phyloP scores from a whole-genome alignment of 371 early-diverging fungal genomes.

The Caulochytrium protostelioides region DNA sequence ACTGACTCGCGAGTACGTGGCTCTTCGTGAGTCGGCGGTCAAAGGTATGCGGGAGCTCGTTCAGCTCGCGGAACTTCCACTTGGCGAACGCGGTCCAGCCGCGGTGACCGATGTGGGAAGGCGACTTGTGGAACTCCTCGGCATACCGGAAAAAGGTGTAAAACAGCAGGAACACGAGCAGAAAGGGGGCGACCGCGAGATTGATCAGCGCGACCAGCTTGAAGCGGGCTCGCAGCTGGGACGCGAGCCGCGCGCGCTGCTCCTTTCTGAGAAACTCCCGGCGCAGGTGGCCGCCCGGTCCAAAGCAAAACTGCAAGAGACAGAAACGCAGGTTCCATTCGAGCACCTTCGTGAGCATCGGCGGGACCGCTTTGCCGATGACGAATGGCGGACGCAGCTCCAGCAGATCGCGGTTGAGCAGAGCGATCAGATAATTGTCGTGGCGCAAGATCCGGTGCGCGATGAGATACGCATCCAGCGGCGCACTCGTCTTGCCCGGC shows the following conservation, averaged over 20 bases:
- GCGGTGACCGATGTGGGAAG: slow-evolving; percentile 55
- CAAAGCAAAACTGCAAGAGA: slow-evolving; percentile 62
- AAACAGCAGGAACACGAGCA: slow-evolving; percentile 54
- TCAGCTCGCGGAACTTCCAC: slow-evolving; percentile 89
- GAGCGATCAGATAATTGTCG: slow-evolving; percentile 86
- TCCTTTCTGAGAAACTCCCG: slow-evolving; percentile 40
- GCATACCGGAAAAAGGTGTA: slow-evolving; percentile 82
- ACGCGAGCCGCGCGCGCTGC: slow-evolving; percentile 3
- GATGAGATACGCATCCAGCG: slow-evolving; percentile 61
- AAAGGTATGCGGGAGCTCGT: slow-evolving; percentile 84
- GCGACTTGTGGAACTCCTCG: slow-evolving; percentile 79
- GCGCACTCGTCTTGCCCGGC: slow-evolving; percentile 14
- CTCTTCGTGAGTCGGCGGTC: slow-evolving; percentile 46
- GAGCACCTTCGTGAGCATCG: slow-evolving; percentile 55
- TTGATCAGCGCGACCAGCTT: slow-evolving; percentile 66
- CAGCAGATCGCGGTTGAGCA: slow-evolving; percentile 76
- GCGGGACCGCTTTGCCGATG: slow-evolving; percentile 5
- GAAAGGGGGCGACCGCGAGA: slow-evolving; percentile 63
- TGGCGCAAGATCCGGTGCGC: slow-evolving; percentile 86
- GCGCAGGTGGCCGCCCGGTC: slow-evolving; percentile 55
- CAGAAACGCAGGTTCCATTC: slow-evolving; percentile 83
- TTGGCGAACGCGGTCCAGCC: slow-evolving; percentile 63
- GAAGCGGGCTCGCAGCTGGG: slow-evolving; percentile 56
- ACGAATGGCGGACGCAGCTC: slow-evolving; percentile 46
- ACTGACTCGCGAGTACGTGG: slow-evolving; percentile 47